A percentile compares a stretch with the other conserved stretches of the same genome.
Conservation (phyloP, 495 filamentous ascomycete genomes). For the Penicillium parvum region DNA sequence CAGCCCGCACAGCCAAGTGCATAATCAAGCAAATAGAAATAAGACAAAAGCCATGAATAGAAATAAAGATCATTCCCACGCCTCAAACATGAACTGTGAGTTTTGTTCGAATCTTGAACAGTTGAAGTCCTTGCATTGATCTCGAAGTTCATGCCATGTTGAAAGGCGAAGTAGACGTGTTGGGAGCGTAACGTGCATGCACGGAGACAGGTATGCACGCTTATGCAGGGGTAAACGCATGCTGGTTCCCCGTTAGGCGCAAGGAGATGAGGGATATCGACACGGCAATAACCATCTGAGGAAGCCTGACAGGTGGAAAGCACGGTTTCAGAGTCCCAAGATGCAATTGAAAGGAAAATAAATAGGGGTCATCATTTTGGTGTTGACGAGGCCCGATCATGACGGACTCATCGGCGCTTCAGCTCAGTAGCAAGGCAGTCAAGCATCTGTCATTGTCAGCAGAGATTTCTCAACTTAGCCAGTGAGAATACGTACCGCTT, state of each 20-base stretch:
- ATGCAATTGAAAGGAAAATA: slow-evolving; percentile 9
- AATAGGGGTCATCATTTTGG: slow-evolving; percentile 25
- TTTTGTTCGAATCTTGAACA: neutral
- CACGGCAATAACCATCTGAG: slow-evolving; percentile 5
- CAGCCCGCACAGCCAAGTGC: slow-evolving; percentile 7
- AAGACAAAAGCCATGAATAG: slow-evolving; percentile 16
- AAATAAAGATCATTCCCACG: slow-evolving; percentile 13
- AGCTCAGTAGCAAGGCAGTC: slow-evolving; percentile 42
- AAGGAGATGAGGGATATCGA: slow-evolving; percentile 4
- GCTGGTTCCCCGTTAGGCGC: slow-evolving; percentile 6
- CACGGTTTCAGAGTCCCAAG: slow-evolving; percentile 7
- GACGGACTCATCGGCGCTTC: slow-evolving; percentile 31
- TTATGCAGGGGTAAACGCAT: slow-evolving; percentile 1
- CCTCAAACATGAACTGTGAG: slow-evolving; percentile 1
- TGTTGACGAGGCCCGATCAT: slow-evolving; percentile 3
- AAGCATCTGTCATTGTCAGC: slow-evolving; percentile 32
- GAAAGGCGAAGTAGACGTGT: slow-evolving; percentile 13
- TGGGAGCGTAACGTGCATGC: slow-evolving; percentile 13
- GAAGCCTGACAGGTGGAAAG: slow-evolving; percentile 6
- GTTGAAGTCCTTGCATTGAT: neutral
- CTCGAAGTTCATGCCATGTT: slow-evolving; percentile 10
- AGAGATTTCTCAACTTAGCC: neutral
- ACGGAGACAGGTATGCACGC: slow-evolving; percentile 7
- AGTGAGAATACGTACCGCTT: slow-evolving; percentile 47
- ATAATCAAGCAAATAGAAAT: slow-evolving; percentile 9